Evolutionary conservation across 2,329 filamentous ascomycete species (phyloP).

Genomic region (Chaetomiaceae sp.): DNA sequence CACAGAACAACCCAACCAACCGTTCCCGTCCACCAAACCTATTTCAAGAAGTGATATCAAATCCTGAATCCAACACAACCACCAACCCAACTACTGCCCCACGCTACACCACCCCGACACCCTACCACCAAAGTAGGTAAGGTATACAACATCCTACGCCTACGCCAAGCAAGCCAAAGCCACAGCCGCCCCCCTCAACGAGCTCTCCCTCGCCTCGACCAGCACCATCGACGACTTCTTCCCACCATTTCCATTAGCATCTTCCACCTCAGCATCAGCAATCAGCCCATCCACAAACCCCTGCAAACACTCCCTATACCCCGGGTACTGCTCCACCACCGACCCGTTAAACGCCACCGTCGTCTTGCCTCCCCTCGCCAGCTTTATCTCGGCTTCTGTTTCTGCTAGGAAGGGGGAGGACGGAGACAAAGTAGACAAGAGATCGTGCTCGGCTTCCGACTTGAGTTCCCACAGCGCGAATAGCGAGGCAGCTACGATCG

Average conservation of each 20-base stretch:
- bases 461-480: conserved; percentile 56
- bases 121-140: no score
- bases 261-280: conserved; percentile 26
- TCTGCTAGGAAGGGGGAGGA: conserved; percentile 37
- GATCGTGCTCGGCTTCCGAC: conserved; percentile 47
- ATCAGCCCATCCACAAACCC: conserved; percentile 58
- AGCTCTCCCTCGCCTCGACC: conserved; percentile 68
- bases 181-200: conserved; percentile 70
- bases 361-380: conserved; percentile 35
- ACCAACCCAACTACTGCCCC: no score
- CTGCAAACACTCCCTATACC: conserved; percentile 61
- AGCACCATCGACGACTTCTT: conserved; percentile 47
- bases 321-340: conserved; percentile 73
- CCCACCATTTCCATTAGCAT: not conserved
- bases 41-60: no score
- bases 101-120: no score
- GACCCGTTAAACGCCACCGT: conserved; percentile 75
- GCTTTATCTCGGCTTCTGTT: conserved; percentile 41
- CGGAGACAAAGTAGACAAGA: conserved; percentile 16
- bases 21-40: no score
- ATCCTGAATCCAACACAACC: no score
- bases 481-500: conserved; percentile 55
- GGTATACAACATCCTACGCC: no score
- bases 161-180: conserved; percentile 49
- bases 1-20: no score